Conservation (phyloP, 768 basidiomycete species). For the Rhizopogon rudus region DNA sequence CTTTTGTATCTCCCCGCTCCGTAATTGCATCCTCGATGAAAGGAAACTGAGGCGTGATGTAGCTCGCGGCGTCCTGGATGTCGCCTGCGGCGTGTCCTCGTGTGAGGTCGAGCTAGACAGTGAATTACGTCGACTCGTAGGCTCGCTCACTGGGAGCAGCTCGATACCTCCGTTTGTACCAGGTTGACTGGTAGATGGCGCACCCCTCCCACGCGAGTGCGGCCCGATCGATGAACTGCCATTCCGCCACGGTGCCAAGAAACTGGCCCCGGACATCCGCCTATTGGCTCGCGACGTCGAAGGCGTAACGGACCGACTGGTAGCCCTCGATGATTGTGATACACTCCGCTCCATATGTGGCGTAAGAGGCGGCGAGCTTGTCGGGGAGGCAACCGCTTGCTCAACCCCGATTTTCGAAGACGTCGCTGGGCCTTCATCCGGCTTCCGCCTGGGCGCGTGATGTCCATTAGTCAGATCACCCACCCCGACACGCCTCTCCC, state of each 20-base stretch:
- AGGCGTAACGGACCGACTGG: constrained; percentile 8
- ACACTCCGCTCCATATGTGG: constrained; percentile 9
- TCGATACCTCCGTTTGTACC: constrained; percentile 12
- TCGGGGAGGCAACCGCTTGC: constrained; percentile 3
- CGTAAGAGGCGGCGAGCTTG: constrained; percentile 4
- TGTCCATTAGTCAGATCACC: constrained; percentile 44
- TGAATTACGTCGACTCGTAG: constrained; percentile 14
- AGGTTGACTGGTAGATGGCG: not conserved
- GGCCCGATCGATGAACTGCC: constrained; percentile 6
- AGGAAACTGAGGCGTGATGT: constrained; percentile 21
- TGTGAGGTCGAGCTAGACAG: constrained; percentile 10
- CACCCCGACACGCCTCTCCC: constrained; percentile 74
- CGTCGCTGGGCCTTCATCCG: constrained; percentile 19
- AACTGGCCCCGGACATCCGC: constrained; percentile 23
- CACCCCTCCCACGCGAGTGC: constrained; percentile 9
- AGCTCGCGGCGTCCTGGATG: constrained; percentile 10
- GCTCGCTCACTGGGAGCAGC: constrained; percentile 18
- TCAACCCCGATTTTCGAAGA: constrained; percentile 16
- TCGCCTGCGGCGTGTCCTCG: constrained; percentile 10
- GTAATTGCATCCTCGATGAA: constrained; percentile 7
- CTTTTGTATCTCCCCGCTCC: constrained; percentile 27
- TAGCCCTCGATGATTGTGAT: constrained; percentile 21
- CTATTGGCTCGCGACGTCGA: constrained; percentile 15
- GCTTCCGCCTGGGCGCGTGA: constrained; percentile 19
- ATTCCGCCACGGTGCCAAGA: constrained; percentile 22